Base-by-base conservation (phyloP, 805 yeast genomes). In the Candida oleophila region DNA sequence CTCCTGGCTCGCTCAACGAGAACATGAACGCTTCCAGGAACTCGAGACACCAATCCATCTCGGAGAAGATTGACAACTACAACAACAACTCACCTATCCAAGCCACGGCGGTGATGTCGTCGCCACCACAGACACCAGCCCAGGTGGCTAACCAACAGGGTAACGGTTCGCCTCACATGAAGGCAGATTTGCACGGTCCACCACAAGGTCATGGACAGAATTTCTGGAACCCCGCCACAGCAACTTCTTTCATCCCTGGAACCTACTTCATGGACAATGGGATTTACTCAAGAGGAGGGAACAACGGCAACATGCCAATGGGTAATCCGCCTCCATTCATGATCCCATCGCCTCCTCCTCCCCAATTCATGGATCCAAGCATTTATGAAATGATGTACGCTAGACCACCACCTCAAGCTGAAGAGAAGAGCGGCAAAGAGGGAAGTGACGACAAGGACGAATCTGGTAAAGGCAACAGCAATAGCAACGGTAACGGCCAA, bases 161-260 rank as follows among this genome's bases (percentile, higher is more conserved):
- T 32, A 48, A 51, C 19, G 4, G 15, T 15, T 20, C 19, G 8
- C 30, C 47, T n/a, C n/a, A 35, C 32, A 28, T 20, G 30, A 21
- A 39, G 36, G 15, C 38, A 4, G 19, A 34, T 19, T 14, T 14
- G 12, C 30, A 20, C 14, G 28, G 30, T 11, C 46, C 36, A 43
- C 3, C 28, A 40, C 32, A 41, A 47, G 35, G 19, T 16, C 36
- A 20, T 43, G 44, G 1, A 20, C 36, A 16, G 48, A 47, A 11
- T 53, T 56, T 7, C 71, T 83, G 88, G 88, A 81, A 82, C 59
- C 86, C 87, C 0, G 86, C 85, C 4, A 67, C 83, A 16, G 83
- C 86, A 3, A 65, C 81, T 8, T 66, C 84, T 1, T 83, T 83
- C 57, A 78, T 78, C 12, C 87, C 88, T 19, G 51, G 45, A 56